A percentile compares a stretch with the other conserved stretches of the same genome.
Conservation (phyloP, 2,329 filamentous ascomycete genomes). For the Aspergillus fischeri region DNA sequence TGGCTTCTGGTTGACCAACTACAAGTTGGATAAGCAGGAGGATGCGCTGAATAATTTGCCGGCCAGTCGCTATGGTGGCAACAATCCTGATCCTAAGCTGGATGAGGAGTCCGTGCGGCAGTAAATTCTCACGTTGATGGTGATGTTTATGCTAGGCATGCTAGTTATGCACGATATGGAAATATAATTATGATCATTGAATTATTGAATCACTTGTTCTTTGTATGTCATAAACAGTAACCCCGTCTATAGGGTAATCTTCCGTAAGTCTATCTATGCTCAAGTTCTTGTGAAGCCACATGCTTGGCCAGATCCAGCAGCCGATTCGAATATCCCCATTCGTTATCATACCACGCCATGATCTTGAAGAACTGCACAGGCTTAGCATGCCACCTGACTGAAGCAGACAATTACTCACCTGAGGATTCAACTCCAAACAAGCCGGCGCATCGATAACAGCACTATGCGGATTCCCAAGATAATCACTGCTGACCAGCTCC, state of each 20-base stretch:
- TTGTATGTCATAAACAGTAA: too few relatives aligned
- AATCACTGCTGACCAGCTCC: constrained; percentile 79
- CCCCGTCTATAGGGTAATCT: too few relatives aligned
- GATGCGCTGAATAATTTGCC: constrained; percentile 58
- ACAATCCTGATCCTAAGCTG: background rate
- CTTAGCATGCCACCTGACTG: background rate
- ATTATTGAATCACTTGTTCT: too few relatives aligned
- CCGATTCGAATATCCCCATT: constrained; percentile 93
- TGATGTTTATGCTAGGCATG: too few relatives aligned
- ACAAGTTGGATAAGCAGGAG: constrained; percentile 62
- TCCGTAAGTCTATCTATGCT: constrained; percentile 4
- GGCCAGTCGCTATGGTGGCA: constrained; percentile 15
- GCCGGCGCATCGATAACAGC: constrained; percentile 95
- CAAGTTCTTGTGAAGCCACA: constrained; percentile 14
- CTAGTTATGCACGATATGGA: too few relatives aligned
- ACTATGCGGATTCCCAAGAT: constrained; percentile 79
- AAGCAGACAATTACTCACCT: constrained; percentile 7
- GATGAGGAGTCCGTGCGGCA: constrained; percentile 14
- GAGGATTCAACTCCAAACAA: constrained; percentile 75
- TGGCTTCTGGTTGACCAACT: constrained; percentile 66
- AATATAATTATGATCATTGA: too few relatives aligned
- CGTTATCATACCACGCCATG: constrained; percentile 91
- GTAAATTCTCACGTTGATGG: too few relatives aligned
- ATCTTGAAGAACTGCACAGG: constrained; percentile 89
- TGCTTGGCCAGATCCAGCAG: constrained; percentile 61